A percentile compares a stretch with the other conserved stretches of the same genome.
phyloP scores from a whole-genome alignment of 495 filamentous ascomycete species.

The Penicillium turbatum region DNA sequence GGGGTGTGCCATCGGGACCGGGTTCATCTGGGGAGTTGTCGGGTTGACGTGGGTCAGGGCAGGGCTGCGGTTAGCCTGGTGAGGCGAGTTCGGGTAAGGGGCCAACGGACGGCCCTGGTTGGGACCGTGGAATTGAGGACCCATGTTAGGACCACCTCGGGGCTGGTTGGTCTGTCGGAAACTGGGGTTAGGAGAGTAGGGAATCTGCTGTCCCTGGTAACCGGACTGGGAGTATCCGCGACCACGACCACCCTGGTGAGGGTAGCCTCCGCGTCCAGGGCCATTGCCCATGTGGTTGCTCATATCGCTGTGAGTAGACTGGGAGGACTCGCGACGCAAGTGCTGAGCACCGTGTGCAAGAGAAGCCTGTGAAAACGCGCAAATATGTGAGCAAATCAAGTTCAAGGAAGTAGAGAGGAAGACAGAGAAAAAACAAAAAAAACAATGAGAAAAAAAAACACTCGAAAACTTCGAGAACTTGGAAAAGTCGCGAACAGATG shows the following conservation, averaged over 20 bases:
- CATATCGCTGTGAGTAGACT: slow-evolving; percentile 74
- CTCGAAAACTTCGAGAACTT: slow-evolving; percentile 4
- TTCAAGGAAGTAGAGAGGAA: background rate
- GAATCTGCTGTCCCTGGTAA: slow-evolving; percentile 56
- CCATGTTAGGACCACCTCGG: slow-evolving; percentile 59
- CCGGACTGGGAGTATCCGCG: slow-evolving; percentile 58
- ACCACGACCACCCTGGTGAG: slow-evolving; percentile 60
- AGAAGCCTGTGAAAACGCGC: slow-evolving; percentile 55
- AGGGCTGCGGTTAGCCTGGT: slow-evolving; percentile 66
- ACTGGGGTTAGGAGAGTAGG: slow-evolving; percentile 59
- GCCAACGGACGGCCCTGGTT: slow-evolving; percentile 53
- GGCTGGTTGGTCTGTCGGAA: slow-evolving; percentile 60
- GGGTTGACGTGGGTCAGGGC: slow-evolving; percentile 63
- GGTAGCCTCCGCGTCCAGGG: slow-evolving; percentile 52
- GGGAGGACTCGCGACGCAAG: slow-evolving; percentile 75
- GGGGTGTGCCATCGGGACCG: slow-evolving; percentile 52
- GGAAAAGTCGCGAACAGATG: slow-evolving; percentile 4
- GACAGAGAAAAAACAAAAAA: too few species aligned
- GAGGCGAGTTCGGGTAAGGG: slow-evolving; percentile 62
- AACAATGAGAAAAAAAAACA: background rate
- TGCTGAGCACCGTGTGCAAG: slow-evolving; percentile 65
- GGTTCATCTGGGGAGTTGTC: slow-evolving; percentile 64
- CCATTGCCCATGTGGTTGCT: slow-evolving; percentile 53
- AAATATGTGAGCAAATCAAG: slow-evolving; percentile 43
- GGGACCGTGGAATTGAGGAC: slow-evolving; percentile 56